These are phyloP conservation scores for Loxodes magnus DNA, from an alignment of 73 alveolate species.

Conservation along the genomic window DNA sequence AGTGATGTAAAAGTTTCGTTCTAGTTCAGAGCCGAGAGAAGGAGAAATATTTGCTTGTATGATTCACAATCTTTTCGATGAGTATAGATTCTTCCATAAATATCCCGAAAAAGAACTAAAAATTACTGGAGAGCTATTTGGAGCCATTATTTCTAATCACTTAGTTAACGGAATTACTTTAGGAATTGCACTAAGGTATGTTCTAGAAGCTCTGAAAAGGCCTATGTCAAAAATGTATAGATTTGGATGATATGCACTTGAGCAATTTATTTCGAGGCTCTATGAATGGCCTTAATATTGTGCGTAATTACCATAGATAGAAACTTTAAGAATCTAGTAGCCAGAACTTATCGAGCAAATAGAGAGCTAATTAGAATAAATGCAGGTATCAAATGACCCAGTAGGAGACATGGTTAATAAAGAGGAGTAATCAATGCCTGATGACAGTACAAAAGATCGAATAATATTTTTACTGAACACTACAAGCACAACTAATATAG, in stretches of 20 bases:
- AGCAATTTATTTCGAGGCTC: constrained; percentile 47
- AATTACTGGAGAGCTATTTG: constrained; percentile 83
- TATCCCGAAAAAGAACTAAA: constrained; percentile 88
- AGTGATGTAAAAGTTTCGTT: constrained; percentile 59
- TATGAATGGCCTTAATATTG: constrained; percentile 46
- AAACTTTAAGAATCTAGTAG: background rate
- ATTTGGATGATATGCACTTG: constrained; percentile 59
- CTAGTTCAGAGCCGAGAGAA: constrained; percentile 56
- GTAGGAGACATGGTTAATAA: no score
- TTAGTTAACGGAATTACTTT: constrained; percentile 69
- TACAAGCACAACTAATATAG: constrained; percentile 19
- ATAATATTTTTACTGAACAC: constrained; percentile 37
- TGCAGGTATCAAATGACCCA: no score
- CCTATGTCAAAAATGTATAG: constrained; percentile 55
- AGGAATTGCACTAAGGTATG: constrained; percentile 71
- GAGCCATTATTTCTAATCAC: constrained; percentile 56
- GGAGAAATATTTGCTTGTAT: constrained; percentile 95
- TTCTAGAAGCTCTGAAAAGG: constrained; percentile 77
- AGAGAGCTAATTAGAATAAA: no score
- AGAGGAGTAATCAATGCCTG: no score
- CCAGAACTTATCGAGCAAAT: constrained; percentile 3
- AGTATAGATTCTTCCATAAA: constrained; percentile 84
- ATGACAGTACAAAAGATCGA: constrained; percentile 18
- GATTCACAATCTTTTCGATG: constrained; percentile 92
- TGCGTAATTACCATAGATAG: constrained; percentile 20